Evolutionary conservation across 768 basidiomycete genomes (phyloP), one percentile per base, ranked within the genome.

Genomic region (Hygrophoropsis aurantiaca): DNA sequence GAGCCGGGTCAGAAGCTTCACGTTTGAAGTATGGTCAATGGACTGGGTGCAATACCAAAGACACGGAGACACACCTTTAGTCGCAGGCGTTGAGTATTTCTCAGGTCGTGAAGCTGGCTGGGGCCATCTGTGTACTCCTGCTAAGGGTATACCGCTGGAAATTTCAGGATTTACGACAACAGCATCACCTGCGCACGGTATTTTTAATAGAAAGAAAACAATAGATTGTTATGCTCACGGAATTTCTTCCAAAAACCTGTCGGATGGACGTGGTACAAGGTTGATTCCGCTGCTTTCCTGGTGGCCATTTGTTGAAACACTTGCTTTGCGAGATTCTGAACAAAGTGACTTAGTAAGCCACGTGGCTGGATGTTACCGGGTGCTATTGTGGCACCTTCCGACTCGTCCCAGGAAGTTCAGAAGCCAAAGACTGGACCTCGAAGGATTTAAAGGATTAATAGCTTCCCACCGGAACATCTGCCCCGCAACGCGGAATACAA

Each of bases 191-290:
- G 70, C 26, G 35, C 10, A 47, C 33, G 25, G 40, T 40, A 53
- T 3, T 52, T 43, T 52, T 23, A 49, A 33, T 23, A 23, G 11
- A 11, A 11, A 19, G n/a, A 19, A 44, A 16, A 34, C 23, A 9
- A 10, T 35, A 3, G 25, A 8, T n/a, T n/a, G 30, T 35, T 26
- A 2, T 32, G 75, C 90, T 50, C 57, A 93, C 93, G 82, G 62
- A 97, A 92, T 74, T 88, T 92, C 81, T 94, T 95, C 94, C 94
- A 95, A 66, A 95, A 94, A 8, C 94, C 93, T 68, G 86, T 84
- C 20, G 88, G 85, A 58, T 80, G 82, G 58, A 92, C 80, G 63
- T 97, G 94, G 69, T 97, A 97, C 37, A 92, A 78, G 3, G 90
- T 94, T 30, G 87, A 84, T 61, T 97, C 91, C 54, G 91, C 90